Conservation (phyloP, 176 grass and related monocot genomes). For the Musa beccarii region DNA sequence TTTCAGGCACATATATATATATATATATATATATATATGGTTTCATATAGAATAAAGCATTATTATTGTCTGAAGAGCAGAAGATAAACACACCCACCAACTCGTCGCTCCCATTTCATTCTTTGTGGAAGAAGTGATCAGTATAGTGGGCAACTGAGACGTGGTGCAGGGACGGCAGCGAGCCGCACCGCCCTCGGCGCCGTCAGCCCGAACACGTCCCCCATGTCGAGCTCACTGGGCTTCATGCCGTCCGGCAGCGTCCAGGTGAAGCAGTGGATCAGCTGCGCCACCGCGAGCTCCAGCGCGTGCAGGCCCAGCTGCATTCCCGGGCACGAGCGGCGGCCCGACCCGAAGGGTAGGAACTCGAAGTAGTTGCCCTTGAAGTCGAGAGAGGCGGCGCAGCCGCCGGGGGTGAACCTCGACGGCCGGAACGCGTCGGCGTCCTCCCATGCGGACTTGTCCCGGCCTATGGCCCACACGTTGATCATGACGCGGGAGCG, state of each 20-base stretch:
- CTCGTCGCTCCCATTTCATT: no score
- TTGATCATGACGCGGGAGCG: slow-evolving; percentile 79
- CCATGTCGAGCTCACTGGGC: slow-evolving; percentile 27
- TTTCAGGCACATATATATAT: no score
- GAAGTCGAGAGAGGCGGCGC: slow-evolving; percentile 9
- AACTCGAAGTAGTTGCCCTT: slow-evolving; percentile 6
- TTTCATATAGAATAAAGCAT: no score
- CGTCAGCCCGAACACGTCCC: slow-evolving; percentile 78
- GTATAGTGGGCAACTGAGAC: slow-evolving; percentile 38
- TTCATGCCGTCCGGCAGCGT: slow-evolving; percentile 66
- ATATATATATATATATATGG: no score
- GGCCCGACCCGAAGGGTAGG: slow-evolving; percentile 8
- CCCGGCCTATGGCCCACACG: slow-evolving; percentile 6
- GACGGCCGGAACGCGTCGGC: slow-evolving; percentile 41
- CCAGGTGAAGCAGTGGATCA: slow-evolving; percentile 29
- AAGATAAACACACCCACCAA: no score
- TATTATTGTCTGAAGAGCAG: no score
- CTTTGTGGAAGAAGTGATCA: background rate
- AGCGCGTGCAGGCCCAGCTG: slow-evolving; percentile 2
- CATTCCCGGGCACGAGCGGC: slow-evolving; percentile 10
- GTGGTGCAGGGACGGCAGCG: slow-evolving; percentile 39
- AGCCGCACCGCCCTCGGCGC: slow-evolving; percentile 66
- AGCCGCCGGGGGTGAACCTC: slow-evolving; percentile 37
- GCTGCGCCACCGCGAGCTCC: slow-evolving; percentile 7
- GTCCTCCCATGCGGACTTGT: background rate